These are phyloP conservation scores for Epichloe elymi DNA, from an alignment of 2,329 filamentous ascomycete species.

Conservation along the genomic window DNA sequence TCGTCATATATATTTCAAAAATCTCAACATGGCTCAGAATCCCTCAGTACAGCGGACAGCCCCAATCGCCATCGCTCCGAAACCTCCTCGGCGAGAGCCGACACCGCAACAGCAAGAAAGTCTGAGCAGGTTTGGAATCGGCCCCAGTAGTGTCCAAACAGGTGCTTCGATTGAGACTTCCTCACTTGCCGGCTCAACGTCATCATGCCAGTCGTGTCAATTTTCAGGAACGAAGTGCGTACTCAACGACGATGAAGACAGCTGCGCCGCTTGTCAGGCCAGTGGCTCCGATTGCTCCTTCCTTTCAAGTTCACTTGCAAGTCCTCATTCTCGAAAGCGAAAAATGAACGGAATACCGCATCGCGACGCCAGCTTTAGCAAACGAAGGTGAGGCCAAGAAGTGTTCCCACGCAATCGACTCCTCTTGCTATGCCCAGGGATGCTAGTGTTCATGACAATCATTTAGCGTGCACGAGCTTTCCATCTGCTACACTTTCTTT, in stretches of 20 bases:
- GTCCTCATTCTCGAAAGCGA: constrained; percentile 63
- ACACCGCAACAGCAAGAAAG: constrained; percentile 33
- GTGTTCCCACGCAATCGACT: not conserved
- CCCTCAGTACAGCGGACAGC: constrained; percentile 45
- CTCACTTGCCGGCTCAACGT: constrained; percentile 28
- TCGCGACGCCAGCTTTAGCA: constrained; percentile 43
- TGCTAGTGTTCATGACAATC: not conserved
- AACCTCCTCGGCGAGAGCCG: constrained; percentile 33
- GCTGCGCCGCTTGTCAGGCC: constrained; percentile 65
- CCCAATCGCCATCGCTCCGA: constrained; percentile 53
- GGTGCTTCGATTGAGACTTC: constrained; percentile 38
- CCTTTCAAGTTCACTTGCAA: constrained; percentile 38
- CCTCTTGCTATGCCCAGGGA: not conserved
- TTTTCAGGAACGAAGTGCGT: constrained; percentile 65
- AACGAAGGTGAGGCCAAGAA: constrained; percentile 50
- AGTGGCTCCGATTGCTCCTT: constrained; percentile 71
- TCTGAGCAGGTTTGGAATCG: constrained; percentile 33
- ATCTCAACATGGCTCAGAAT: constrained; percentile 36
- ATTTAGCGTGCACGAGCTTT: not conserved
- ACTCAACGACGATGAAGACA: constrained; percentile 58
- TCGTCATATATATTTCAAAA: constrained; percentile 10
- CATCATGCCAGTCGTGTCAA: constrained; percentile 62
- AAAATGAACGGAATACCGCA: constrained; percentile 55
- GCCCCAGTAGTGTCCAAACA: constrained; percentile 36
- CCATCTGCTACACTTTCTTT: not conserved